A percentile compares a stretch with the other conserved stretches of the same genome.
Conservation (phyloP, 2,329 filamentous ascomycete genomes). For the Plectosphaerella sp. region DNA sequence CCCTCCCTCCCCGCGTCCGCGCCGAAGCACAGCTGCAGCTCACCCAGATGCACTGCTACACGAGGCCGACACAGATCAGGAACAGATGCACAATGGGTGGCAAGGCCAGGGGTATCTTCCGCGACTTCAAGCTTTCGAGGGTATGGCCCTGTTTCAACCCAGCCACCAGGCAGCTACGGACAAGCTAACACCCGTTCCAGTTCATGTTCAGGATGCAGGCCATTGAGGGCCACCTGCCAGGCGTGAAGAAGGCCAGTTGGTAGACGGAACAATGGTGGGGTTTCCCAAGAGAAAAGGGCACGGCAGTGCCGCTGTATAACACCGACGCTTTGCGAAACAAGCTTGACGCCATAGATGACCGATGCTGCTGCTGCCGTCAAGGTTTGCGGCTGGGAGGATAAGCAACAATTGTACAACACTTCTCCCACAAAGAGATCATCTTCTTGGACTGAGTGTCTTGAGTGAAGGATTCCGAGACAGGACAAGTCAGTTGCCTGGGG, state of each 20-base stretch:
- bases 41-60: constrained; percentile 94
- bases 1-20: constrained; percentile 73
- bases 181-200: constrained; percentile 44
- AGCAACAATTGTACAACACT: constrained; percentile 5
- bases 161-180: background rate
- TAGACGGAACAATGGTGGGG: constrained; percentile 37
- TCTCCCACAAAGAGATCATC: background rate
- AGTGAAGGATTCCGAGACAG: too few relatives aligned
- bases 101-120: constrained; percentile 83
- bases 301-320: background rate
- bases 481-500: too few relatives aligned
- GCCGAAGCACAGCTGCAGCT: constrained; percentile 92
- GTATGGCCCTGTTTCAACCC: constrained; percentile 50
- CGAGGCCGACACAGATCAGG: constrained; percentile 85
- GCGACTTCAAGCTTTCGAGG: constrained; percentile 87
- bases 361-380: background rate
- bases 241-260: constrained; percentile 96
- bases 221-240: constrained; percentile 77
- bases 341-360: background rate
- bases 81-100: constrained; percentile 92
- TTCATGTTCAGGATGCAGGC: constrained; percentile 92
- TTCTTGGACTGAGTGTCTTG: too few relatives aligned
- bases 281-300: background rate
- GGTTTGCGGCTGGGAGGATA: constrained; percentile 1
- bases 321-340: background rate